Evolutionary conservation across 371 early-diverging fungal genomes (phyloP).

Genomic region (Apophysomyces variabilis): DNA sequence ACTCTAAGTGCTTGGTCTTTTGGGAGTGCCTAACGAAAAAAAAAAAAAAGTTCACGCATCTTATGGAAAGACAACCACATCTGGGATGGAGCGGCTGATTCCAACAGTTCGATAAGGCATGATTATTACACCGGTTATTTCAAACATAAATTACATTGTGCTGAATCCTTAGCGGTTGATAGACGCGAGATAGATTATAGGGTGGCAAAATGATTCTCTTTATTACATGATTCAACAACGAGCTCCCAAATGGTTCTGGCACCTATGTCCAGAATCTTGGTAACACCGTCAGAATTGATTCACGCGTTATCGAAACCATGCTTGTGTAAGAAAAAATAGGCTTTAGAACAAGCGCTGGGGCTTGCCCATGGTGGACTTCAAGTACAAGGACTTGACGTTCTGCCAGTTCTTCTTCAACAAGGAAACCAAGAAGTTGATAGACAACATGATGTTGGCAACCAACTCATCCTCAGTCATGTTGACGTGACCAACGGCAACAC

Average conservation of each 20-base stretch:
- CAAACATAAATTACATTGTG: too few relatives aligned
- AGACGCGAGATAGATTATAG: too few relatives aligned
- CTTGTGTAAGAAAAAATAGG: too few relatives aligned
- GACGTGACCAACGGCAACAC: constrained; percentile 98
- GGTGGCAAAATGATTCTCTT: neutral
- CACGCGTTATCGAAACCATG: constrained; percentile 17
- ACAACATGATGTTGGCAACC: constrained; percentile 96
- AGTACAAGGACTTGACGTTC: constrained; percentile 98
- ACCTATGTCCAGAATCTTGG: constrained; percentile 22
- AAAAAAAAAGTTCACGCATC: too few relatives aligned
- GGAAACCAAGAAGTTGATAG: constrained; percentile 98
- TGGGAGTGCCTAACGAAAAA: too few relatives aligned
- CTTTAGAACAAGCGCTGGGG: constrained; percentile 84
- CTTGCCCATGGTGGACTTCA: constrained; percentile 98
- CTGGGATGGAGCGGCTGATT: too few relatives aligned
- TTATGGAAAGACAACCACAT: too few relatives aligned
- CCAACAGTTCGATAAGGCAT: too few relatives aligned
- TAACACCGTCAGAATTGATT: constrained; percentile 18
- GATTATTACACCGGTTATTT: too few relatives aligned
- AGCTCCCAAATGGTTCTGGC: constrained; percentile 23
- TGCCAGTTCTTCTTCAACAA: constrained; percentile 99
- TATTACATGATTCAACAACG: constrained; percentile 7
- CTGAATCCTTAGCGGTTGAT: too few relatives aligned
- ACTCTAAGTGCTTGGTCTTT: too few relatives aligned
- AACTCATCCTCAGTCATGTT: constrained; percentile 96